A percentile compares a stretch with the other conserved stretches of the same genome.
Evolutionary conservation across 768 basidiomycete genomes (phyloP).

Genomic region (Lentinula boryana): DNA sequence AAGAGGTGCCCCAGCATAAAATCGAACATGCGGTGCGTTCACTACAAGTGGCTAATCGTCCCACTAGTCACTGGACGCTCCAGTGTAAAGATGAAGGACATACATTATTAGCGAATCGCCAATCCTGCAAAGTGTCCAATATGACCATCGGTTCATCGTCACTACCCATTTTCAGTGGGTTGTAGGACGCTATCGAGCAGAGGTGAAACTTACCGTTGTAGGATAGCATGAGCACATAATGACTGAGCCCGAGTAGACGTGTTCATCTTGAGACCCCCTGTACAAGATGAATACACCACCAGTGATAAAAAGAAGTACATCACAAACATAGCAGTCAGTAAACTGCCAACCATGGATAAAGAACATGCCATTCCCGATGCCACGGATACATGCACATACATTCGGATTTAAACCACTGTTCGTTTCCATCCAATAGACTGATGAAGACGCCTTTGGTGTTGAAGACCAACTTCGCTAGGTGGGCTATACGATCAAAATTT

Average conservation of each 20-base stretch:
- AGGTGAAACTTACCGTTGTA: constrained; percentile 57
- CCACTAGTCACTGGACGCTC: not conserved
- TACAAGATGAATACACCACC: constrained; percentile 5
- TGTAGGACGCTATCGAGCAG: not conserved
- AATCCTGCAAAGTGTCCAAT: constrained; percentile 73
- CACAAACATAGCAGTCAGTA: constrained; percentile 1
- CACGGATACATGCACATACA: constrained; percentile 38
- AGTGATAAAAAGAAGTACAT: not conserved
- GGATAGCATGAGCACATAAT: constrained; percentile 80
- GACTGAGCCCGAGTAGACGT: constrained; percentile 52
- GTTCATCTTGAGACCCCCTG: constrained; percentile 38
- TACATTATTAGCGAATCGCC: constrained; percentile 85
- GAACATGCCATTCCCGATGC: not conserved
- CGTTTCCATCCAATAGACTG: constrained; percentile 75
- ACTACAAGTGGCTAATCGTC: constrained; percentile 58
- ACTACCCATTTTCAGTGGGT: constrained; percentile 24
- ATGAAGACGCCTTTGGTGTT: constrained; percentile 82
- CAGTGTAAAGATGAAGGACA: constrained; percentile 17
- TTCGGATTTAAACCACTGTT: constrained; percentile 88
- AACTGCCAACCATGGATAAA: not conserved
- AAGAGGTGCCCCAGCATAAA: constrained; percentile 89
- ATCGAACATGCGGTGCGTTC: constrained; percentile 64
- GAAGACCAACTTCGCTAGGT: constrained; percentile 91
- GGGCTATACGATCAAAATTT: constrained; percentile 92
- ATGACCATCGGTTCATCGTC: constrained; percentile 86